Evolutionary conservation across 805 yeast genomes (phyloP).

Genomic region (Candida sonorensis): DNA sequence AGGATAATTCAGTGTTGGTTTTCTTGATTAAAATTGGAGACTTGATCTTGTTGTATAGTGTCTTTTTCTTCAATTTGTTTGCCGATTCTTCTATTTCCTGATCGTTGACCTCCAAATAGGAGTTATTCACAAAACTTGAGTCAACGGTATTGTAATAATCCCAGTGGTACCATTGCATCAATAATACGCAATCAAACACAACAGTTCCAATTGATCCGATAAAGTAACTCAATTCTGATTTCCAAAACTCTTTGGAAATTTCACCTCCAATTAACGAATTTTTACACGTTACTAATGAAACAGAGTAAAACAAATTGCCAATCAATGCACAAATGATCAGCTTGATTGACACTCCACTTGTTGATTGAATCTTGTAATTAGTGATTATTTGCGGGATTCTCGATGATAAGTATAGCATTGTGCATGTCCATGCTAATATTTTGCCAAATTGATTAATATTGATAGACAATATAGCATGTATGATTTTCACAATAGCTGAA

Average conservation of each 20-base stretch:
- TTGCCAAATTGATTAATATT: constrained; percentile 18
- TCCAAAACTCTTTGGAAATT: constrained; percentile 33
- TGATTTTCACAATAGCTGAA: constrained; percentile 15
- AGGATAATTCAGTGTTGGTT: background rate
- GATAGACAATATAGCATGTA: constrained; percentile 11
- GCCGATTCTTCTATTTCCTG: background rate
- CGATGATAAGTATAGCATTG: constrained; percentile 40
- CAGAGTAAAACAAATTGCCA: constrained; percentile 45
- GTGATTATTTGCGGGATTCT: constrained; percentile 46
- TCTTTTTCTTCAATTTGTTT: background rate
- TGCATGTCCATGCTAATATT: constrained; percentile 45
- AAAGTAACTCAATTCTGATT: constrained; percentile 32
- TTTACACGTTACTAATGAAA: constrained; percentile 40
- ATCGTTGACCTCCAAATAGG: too few species aligned
- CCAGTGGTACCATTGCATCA: constrained; percentile 36
- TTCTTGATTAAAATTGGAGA: constrained; percentile 1
- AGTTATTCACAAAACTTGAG: too few species aligned
- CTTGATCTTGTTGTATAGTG: background rate
- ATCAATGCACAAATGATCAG: constrained; percentile 41
- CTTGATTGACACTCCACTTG: constrained; percentile 44
- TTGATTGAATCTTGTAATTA: constrained; percentile 39
- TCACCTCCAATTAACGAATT: constrained; percentile 30
- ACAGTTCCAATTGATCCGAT: constrained; percentile 50
- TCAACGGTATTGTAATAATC: constrained; percentile 19
- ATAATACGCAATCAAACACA: constrained; percentile 36